Conservation (phyloP, 495 filamentous ascomycete species). For the Lasiosphaeris hirsuta region DNA sequence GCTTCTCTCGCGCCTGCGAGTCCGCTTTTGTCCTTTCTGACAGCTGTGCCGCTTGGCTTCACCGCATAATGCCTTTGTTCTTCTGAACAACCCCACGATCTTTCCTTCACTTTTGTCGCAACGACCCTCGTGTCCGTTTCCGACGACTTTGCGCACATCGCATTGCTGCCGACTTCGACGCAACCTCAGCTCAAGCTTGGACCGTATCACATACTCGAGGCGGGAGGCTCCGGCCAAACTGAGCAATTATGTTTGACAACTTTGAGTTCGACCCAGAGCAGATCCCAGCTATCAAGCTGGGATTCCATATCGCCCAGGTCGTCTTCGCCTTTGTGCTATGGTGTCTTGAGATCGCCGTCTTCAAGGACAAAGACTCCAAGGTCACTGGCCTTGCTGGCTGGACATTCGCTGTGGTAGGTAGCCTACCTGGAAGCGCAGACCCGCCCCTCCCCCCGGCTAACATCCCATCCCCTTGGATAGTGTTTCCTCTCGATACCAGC, state of each 20-base stretch:
- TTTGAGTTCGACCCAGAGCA: conserved; percentile 49
- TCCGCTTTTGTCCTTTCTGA: neutral
- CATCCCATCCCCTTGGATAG: conserved; percentile 38
- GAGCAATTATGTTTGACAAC: conserved; percentile 34
- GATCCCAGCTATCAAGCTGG: conserved; percentile 55
- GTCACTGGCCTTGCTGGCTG: conserved; percentile 69
- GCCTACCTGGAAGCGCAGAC: neutral
- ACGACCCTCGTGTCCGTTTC: no score
- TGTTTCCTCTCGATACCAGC: conserved; percentile 82
- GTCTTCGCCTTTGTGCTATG: conserved; percentile 67
- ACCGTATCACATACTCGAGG: neutral
- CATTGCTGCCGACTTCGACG: neutral
- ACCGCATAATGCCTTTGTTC: neutral
- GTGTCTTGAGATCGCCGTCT: conserved; percentile 69
- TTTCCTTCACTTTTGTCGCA: no score
- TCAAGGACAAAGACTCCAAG: conserved; percentile 55
- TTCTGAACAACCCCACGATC: neutral
- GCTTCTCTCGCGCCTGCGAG: neutral
- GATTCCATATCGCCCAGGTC: conserved; percentile 58
- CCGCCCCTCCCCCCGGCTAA: no score
- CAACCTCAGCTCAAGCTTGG: neutral
- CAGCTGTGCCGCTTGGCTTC: neutral
- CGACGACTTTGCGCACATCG: no score
- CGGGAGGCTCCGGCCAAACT: neutral
- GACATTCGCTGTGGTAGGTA: conserved; percentile 74